Evolutionary conservation across 202 grass and related monocot genomes (phyloP).

Genomic region (Zoysia matrella): DNA sequence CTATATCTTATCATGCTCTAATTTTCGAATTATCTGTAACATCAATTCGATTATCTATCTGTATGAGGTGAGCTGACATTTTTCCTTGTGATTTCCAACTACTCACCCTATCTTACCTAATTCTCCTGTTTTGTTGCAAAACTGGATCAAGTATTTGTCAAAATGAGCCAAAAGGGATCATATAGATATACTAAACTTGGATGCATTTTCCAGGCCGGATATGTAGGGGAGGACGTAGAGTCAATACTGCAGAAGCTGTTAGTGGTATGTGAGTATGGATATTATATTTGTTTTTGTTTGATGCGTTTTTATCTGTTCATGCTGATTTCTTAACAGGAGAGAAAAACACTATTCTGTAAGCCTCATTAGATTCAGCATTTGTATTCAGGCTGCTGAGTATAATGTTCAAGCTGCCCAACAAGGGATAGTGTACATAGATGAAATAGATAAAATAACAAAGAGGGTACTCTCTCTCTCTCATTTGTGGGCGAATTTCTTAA

Average conservation of each 20-base stretch:
- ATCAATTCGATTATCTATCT: conserved; percentile 14
- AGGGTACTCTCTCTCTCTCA: conserved; percentile 50
- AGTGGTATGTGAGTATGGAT: conserved; percentile 65
- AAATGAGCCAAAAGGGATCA: neutral
- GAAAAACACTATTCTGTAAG: conserved; percentile 31
- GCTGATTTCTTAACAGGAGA: conserved; percentile 14
- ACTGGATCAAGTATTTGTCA: conserved; percentile 11
- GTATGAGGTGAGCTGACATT: conserved; percentile 10
- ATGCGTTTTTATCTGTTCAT: conserved; percentile 13
- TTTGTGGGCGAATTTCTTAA: conserved; percentile 22
- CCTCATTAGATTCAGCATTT: conserved; percentile 39
- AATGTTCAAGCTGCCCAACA: conserved; percentile 96
- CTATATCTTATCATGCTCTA: neutral
- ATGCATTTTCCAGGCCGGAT: conserved; percentile 80
- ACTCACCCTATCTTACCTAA: neutral
- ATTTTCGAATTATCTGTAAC: neutral
- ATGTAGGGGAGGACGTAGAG: conserved; percentile 99
- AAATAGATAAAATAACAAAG: conserved; percentile 99
- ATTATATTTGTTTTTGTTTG: neutral
- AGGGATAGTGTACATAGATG: conserved; percentile 99
- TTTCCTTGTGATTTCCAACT: conserved; percentile 16
- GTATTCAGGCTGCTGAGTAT: conserved; percentile 84
- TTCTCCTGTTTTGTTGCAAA: conserved; percentile 8
- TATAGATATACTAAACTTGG: conserved; percentile 32
- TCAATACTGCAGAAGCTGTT: conserved; percentile 95